phyloP scores from a whole-genome alignment of 164 flowering plant species.

The Cinnamomum chago region DNA sequence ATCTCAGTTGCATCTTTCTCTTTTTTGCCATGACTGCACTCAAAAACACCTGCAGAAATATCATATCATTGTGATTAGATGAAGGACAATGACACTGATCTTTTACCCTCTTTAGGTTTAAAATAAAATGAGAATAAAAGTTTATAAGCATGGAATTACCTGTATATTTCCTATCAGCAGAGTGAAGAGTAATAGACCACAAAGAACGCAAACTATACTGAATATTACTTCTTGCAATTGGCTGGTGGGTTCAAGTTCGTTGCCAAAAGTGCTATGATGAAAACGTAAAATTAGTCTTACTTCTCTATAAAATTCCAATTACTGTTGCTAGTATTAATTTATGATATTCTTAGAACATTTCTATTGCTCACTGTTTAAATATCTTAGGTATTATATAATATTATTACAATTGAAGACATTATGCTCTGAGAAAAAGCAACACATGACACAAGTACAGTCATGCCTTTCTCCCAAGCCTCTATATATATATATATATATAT shows the following conservation, averaged over 20 bases:
- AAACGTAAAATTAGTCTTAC: not conserved
- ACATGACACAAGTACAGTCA: too few relatives aligned
- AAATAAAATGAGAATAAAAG: not conserved
- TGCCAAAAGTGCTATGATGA: slow-evolving; percentile 74
- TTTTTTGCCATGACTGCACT: slow-evolving; percentile 89
- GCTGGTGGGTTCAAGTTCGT: slow-evolving; percentile 88
- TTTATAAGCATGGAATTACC: slow-evolving; percentile 28
- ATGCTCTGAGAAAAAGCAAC: too few relatives aligned
- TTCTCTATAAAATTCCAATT: not conserved
- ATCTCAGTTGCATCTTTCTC: slow-evolving; percentile 78
- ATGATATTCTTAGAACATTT: not conserved
- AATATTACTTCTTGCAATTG: slow-evolving; percentile 87
- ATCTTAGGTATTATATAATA: too few relatives aligned
- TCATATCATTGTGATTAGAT: not conserved
- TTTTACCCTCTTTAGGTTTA: not conserved
- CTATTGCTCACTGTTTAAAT: too few relatives aligned
- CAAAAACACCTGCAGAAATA: slow-evolving; percentile 56
- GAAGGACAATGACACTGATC: not conserved
- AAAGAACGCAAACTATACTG: slow-evolving; percentile 67
- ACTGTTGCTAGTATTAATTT: too few relatives aligned
- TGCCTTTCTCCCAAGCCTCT: too few relatives aligned
- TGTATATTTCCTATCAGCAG: slow-evolving; percentile 90
- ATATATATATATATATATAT: too few relatives aligned
- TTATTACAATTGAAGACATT: too few relatives aligned
- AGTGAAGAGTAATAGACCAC: slow-evolving; percentile 86